phyloP scores from a whole-genome alignment of 148 eudicot species.

The Cornus florida region DNA sequence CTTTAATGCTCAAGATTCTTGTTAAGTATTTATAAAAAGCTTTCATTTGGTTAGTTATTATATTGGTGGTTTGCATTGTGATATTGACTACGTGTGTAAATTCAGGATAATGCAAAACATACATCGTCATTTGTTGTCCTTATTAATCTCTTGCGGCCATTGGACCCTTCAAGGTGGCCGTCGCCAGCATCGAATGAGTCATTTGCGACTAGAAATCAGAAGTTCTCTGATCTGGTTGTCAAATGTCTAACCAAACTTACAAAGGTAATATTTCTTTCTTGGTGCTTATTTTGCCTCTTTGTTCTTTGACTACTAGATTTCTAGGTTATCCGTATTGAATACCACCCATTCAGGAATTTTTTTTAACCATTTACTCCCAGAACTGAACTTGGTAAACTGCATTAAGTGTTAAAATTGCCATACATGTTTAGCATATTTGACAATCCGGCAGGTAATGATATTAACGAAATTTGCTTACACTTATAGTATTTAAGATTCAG shows the following conservation, averaged over 20 bases:
- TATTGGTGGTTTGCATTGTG: constrained; percentile 4
- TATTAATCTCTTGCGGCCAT: constrained; percentile 78
- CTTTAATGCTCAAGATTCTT: constrained; percentile 91
- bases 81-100: constrained; percentile 9
- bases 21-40: constrained; percentile 30
- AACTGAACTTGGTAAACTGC: no score
- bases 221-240: constrained; percentile 93
- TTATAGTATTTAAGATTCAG: not conserved
- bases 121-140: constrained; percentile 87
- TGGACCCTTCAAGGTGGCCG: constrained; percentile 93
- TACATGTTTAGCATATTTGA: not conserved
- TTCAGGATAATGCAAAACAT: constrained; percentile 84
- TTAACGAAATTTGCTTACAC: not conserved
- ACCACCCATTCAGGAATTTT: not conserved
- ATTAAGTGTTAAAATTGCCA: no score
- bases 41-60: not conserved
- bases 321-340: not conserved
- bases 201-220: constrained; percentile 65
- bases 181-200: constrained; percentile 78
- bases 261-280: constrained; percentile 45
- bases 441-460: not conserved
- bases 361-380: not conserved
- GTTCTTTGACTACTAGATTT: not conserved
- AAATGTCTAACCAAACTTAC: constrained; percentile 95
- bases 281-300: not conserved